Percentiles rank a stretch among this genome's conserved stretches.
Evolutionary conservation across 345 rosid genomes (phyloP).

Genomic region (Excoecaria cochinchinensis): DNA sequence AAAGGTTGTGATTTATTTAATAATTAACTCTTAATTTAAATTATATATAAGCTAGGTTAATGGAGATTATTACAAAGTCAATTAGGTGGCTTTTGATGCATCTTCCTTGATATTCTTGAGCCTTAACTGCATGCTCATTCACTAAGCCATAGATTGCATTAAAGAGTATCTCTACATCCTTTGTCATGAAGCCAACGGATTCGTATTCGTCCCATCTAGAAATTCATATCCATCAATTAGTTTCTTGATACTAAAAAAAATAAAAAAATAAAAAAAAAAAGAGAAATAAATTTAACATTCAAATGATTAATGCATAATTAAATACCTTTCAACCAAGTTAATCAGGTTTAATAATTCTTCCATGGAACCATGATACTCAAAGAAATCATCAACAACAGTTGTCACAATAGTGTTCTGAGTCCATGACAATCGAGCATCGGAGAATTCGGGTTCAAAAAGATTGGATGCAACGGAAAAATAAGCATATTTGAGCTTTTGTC

Average conservation of each 20-base stretch:
- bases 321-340: conserved; percentile 12
- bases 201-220: background rate
- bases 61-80: background rate
- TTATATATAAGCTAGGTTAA: too few species aligned
- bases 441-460: background rate
- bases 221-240: background rate
- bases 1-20: too few species aligned
- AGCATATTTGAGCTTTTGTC: conserved; percentile 5
- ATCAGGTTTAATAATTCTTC: conserved; percentile 17
- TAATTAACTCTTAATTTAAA: too few species aligned
- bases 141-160: background rate
- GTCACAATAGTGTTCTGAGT: conserved; percentile 14
- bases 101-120: background rate
- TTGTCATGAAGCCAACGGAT: background rate
- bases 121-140: conserved; percentile 5
- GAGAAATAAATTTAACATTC: too few species aligned
- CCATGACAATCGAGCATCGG: conserved; percentile 19
- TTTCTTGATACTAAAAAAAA: too few species aligned
- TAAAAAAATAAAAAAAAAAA: too few species aligned
- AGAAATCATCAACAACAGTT: conserved; percentile 20
- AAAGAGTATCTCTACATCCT: conserved; percentile 9
- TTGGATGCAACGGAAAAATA: conserved; percentile 10
- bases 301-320: too few species aligned
- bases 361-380: conserved; percentile 12
- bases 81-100: conserved; percentile 1